Conservation (phyloP, 441 rosid species). For the Jatropha multifida region DNA sequence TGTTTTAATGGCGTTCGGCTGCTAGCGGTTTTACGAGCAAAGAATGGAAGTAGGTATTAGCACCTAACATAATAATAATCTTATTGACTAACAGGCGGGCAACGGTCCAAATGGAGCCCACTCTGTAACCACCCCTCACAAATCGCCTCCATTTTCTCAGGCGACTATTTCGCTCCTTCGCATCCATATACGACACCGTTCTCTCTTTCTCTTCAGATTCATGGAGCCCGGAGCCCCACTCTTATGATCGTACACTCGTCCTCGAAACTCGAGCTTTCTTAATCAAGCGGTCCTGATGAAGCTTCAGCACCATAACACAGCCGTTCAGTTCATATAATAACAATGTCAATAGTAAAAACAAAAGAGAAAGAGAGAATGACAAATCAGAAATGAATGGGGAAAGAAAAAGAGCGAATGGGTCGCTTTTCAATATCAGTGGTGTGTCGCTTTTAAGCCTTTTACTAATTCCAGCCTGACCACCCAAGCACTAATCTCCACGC, state of each 20-base stretch:
- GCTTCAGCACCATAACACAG: neutral
- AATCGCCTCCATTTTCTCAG: constrained; percentile 18
- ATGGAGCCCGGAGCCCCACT: constrained; percentile 10
- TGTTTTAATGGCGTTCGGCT: too few relatives aligned
- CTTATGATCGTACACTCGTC: neutral
- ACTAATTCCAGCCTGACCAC: constrained; percentile 24
- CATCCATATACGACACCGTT: constrained; percentile 5
- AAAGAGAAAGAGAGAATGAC: constrained; percentile 23
- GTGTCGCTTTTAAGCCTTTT: constrained; percentile 34
- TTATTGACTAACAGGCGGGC: constrained; percentile 3
- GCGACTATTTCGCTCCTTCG: constrained; percentile 21
- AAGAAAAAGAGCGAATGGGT: constrained; percentile 29
- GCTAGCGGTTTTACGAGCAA: too few relatives aligned
- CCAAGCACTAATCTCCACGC: neutral
- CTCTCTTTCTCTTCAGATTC: neutral
- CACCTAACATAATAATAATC: too few relatives aligned
- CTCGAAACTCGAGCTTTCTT: neutral
- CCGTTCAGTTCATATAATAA: neutral
- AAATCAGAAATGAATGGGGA: constrained; percentile 17
- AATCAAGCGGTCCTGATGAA: neutral
- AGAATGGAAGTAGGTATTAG: neutral
- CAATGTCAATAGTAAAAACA: neutral
- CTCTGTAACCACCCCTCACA: neutral
- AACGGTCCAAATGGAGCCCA: constrained; percentile 13
- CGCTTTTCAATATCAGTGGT: constrained; percentile 24